phyloP scores from a whole-genome alignment of 1,284 basidiomycete genomes.

The Meripilus lineatus region DNA sequence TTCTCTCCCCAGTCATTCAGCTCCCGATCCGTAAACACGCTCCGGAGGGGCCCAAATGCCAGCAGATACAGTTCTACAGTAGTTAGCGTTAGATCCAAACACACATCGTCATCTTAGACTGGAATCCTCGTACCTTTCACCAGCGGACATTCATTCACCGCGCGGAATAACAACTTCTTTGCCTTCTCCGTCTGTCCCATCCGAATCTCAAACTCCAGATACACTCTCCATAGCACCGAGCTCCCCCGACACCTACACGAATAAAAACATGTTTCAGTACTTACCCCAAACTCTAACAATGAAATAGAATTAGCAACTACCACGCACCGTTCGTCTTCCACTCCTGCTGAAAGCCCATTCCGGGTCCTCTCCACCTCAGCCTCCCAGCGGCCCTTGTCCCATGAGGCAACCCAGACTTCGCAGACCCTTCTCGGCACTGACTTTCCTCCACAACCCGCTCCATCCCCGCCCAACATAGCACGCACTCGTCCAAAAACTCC shows the following conservation, averaged over 20 bases:
- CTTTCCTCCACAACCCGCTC: conserved; percentile 42
- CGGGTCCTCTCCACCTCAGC: conserved; percentile 67
- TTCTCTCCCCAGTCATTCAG: conserved; percentile 66
- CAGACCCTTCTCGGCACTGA: conserved; percentile 51
- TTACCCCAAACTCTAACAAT: conserved; percentile 2
- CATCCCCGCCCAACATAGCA: conserved; percentile 32
- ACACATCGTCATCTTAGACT: not conserved
- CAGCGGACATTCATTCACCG: conserved; percentile 78
- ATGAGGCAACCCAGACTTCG: conserved; percentile 75
- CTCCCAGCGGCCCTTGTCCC: conserved; percentile 69
- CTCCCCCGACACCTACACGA: conserved; percentile 60
- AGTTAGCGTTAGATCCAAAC: conserved; percentile 9
- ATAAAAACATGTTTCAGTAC: conserved; percentile 1
- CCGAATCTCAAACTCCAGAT: conserved; percentile 79
- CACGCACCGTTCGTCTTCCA: conserved; percentile 61
- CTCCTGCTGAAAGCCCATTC: conserved; percentile 52
- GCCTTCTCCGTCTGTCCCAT: conserved; percentile 57
- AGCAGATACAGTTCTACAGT: conserved; percentile 77
- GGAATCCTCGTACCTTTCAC: conserved; percentile 56
- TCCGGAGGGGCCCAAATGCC: conserved; percentile 74
- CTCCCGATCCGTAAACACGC: conserved; percentile 63
- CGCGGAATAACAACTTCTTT: conserved; percentile 77
- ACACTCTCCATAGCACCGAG: conserved; percentile 72
- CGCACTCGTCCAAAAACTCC: conserved; percentile 69
- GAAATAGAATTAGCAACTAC: not conserved